A percentile compares a stretch with the other conserved stretches of the same genome.
These are phyloP conservation scores for Mucor piriformis DNA, from an alignment of 371 early-diverging fungal species.

Conservation along the genomic window DNA sequence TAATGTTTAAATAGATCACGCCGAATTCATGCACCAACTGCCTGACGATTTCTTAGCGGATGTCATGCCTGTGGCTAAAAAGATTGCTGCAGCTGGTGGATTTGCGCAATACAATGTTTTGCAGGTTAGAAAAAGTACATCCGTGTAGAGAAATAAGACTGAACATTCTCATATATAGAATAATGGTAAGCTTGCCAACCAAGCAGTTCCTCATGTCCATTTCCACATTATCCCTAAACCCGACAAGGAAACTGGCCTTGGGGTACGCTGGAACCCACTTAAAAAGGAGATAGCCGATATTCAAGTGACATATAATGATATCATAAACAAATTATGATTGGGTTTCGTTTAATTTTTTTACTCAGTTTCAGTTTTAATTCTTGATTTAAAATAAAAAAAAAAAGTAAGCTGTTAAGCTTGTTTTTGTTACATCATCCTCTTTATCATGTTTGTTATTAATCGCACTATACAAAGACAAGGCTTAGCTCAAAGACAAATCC, in stretches of 20 bases:
- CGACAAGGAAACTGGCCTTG: slow-evolving; percentile 67
- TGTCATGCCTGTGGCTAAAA: slow-evolving; percentile 84
- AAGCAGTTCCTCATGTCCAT: slow-evolving; percentile 88
- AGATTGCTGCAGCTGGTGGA: slow-evolving; percentile 74
- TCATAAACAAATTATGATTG: slow-evolving; percentile 29
- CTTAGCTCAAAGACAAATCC: too few species aligned
- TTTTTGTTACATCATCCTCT: neutral
- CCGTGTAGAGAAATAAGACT: neutral
- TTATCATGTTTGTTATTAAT: slow-evolving; percentile 9
- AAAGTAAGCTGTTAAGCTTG: neutral
- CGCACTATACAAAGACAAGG: neutral
- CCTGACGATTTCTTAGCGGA: slow-evolving; percentile 86
- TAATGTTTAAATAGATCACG: slow-evolving; percentile 80
- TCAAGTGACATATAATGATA: slow-evolving; percentile 23
- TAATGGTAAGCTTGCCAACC: slow-evolving; percentile 79
- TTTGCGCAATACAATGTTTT: slow-evolving; percentile 84
- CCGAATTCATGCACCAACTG: slow-evolving; percentile 85
- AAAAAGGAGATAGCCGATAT: slow-evolving; percentile 44
- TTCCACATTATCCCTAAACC: slow-evolving; percentile 92
- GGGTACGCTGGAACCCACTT: slow-evolving; percentile 65
- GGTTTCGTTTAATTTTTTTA: neutral
- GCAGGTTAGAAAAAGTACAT: slow-evolving; percentile 60
- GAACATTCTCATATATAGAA: slow-evolving; percentile 60
- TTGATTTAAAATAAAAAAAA: neutral
- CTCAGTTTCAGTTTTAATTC: neutral